Evolutionary conservation across 2,329 filamentous ascomycete species (phyloP), one percentile per base, ranked within the genome.

Genomic region (Sclerotinia glacialis): DNA sequence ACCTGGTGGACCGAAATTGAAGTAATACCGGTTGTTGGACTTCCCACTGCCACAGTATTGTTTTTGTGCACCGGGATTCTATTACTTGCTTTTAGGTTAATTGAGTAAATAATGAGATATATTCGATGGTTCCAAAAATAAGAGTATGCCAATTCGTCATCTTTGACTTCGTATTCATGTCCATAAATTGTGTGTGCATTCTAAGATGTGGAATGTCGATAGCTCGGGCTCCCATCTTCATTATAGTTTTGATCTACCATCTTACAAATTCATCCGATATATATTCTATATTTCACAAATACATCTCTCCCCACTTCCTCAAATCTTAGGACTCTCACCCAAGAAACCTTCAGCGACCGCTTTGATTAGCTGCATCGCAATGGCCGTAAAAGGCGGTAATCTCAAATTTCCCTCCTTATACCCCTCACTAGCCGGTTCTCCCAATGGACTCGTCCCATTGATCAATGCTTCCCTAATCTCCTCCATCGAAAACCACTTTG

Each of bases 361-460:
- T 63, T 82, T 83, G 72, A 99, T 87, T 75, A 98, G 79, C 76
- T 93, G 90, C 78, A 98, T 91, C 21, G 95, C 95, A 83, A 99
- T 98, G 1, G 95, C 94, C 46, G 93, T 96, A 67, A 83, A 80
- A 2, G 93, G 92, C 55, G 95, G 95, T 75, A 99, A 78, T 66
- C 92, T 85, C 80, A 99, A 78, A 4, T 83, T 86, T 0, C 92
- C 93, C 76, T 93, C 87, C 76, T 87, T 89, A 75, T 93, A 93
- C 14, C 83, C 89, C 50, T 84, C 79, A 0, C 86, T 85, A 1
- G 89, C 80, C 1, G 81, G 76, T 52, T 90, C 89, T 18, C 87
- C 90, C 67, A 97, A 75, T 2, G 83, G 83, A 76, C 86, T 89
- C 0, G 86, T 86, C 0, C 91, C 90, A 11, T 85, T 80, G 66